phyloP scores from a whole-genome alignment of 192 early-diverging fungal genomes.

The Rhizoclosmatium sp. region DNA sequence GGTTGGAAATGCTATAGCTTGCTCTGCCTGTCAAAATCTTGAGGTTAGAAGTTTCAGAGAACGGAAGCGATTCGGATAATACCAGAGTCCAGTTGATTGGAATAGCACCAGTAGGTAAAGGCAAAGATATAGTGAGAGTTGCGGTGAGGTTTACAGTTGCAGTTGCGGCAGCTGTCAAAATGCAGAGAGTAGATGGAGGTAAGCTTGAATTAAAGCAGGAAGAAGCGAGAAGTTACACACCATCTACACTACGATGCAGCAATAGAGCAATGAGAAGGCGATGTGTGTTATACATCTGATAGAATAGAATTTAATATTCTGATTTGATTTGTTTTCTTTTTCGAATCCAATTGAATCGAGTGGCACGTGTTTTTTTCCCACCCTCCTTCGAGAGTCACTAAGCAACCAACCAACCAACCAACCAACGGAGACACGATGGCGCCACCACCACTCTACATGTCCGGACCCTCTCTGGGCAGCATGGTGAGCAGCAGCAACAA shows the following conservation, averaged over 20 bases:
- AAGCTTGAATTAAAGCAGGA: too few species aligned
- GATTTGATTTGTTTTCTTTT: too few species aligned
- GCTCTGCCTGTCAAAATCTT: slow-evolving; percentile 6
- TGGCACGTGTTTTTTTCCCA: too few species aligned
- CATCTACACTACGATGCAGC: too few species aligned
- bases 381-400: too few species aligned
- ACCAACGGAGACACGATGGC: background rate
- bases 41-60: background rate
- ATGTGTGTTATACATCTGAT: too few species aligned
- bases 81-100: slow-evolving; percentile 25
- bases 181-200: background rate
- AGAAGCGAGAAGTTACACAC: too few species aligned
- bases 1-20: background rate
- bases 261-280: too few species aligned
- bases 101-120: slow-evolving; percentile 15
- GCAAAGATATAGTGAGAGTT: slow-evolving; percentile 1
- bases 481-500: background rate
- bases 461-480: background rate
- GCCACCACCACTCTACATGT: background rate
- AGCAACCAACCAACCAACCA: too few species aligned
- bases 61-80: background rate
- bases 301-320: too few species aligned
- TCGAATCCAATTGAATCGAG: too few species aligned
- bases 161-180: background rate
- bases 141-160: slow-evolving; percentile 2